These are phyloP conservation scores for Fimicolochytrium jonesii DNA, from an alignment of 192 early-diverging fungal species.

Conservation along the genomic window DNA sequence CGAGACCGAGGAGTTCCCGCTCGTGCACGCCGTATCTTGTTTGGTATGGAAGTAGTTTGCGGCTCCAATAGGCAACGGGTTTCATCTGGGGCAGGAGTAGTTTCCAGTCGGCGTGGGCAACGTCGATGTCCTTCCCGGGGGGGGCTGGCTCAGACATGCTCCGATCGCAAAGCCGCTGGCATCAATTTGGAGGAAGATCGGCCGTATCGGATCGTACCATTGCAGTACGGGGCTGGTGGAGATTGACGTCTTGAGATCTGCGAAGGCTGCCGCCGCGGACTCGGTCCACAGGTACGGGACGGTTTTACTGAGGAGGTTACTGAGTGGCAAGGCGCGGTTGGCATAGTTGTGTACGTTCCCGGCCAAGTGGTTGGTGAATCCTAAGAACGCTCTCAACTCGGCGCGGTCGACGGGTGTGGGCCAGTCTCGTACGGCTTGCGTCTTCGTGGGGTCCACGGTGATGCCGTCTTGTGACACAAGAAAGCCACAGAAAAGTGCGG, in stretches of 20 bases:
- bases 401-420: too few species aligned
- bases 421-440: too few species aligned
- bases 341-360: constrained; percentile 5
- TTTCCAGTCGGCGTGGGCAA: too few species aligned
- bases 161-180: constrained; percentile 1
- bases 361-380: constrained; percentile 10
- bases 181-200: not conserved
- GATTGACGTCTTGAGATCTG: not conserved
- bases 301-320: constrained; percentile 4
- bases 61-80: constrained; percentile 3
- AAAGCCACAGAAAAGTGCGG: constrained; percentile 35
- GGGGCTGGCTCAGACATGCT: not conserved
- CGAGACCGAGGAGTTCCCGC: constrained; percentile 19
- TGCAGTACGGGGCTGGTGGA: not conserved
- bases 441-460: too few species aligned
- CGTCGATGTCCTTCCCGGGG: not conserved
- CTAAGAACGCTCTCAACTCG: too few species aligned
- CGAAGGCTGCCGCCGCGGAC: not conserved
- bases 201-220: not conserved
- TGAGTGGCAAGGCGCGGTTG: constrained; percentile 1
- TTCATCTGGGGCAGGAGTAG: not conserved
- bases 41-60: constrained; percentile 8
- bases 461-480: constrained; percentile 30
- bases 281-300: not conserved
- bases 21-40: constrained; percentile 15